Evolutionary conservation across 1,139 yeast genomes (phyloP), one percentile per base, ranked within the genome.

Genomic region (Debaryomycetaceae sp.): DNA sequence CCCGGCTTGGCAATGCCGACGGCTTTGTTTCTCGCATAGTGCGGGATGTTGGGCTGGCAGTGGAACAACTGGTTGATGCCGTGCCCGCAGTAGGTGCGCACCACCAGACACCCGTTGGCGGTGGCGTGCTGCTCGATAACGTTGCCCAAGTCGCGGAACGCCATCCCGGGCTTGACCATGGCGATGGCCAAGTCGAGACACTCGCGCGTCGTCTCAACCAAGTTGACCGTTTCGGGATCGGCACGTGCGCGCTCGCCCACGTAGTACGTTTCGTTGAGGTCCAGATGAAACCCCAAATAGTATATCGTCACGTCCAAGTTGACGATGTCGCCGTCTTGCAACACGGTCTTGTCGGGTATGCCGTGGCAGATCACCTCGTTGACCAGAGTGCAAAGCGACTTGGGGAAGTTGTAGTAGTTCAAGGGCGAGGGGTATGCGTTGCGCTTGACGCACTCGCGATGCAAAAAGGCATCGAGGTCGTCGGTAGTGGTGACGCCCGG

Each of bases 331-430:
- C 99, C 98, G 47, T 91, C 97, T 53, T 85, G 63, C 40, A 93
- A 68, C 24, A 77, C 78, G 34, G 89, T 75, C 60, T 83, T 72
- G 56, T 93, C 98, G 16, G 98, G 98, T 37, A 91, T 84, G 43
- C 99, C 99, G 56, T 91, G 99, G 56, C 99, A 91, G 39, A 91
- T 84, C 37, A 88, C 80, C 62, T 91, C 98, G 56, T 93, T 89
- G 25, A 93, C 79, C 5, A 96, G 86, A 1, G 96, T 86, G 61
- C 98, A 93, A 28, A 86, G 74, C 19, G 94, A 80, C 56, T 88
- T 89, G 24, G 98, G 97, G 63, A 78, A 93, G 57, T 86, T 84
- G 64, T 83, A 91, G 61, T 93, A 93, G 63, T 93, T 93, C 41
- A 91, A 68, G 4, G 99, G 96, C 11, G 96, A 85, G 16, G 99